A percentile compares a stretch with the other conserved stretches of the same genome.
These are phyloP conservation scores for Nasturtium officinale DNA, from an alignment of 345 rosid species.

Conservation along the genomic window DNA sequence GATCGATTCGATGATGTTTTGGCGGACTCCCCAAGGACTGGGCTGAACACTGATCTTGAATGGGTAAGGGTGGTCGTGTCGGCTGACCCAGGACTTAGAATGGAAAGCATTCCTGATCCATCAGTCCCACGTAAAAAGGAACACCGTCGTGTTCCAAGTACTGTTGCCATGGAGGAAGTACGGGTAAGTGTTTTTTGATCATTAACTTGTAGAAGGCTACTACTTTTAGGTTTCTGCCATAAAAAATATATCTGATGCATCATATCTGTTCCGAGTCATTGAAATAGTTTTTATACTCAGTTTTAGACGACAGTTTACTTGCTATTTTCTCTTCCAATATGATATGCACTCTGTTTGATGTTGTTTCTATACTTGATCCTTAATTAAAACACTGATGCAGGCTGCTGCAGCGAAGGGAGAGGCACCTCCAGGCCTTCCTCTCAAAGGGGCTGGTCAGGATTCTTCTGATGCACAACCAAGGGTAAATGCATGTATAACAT, in stretches of 20 bases:
- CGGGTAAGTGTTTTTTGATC: constrained; percentile 59
- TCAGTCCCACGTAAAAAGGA: constrained; percentile 71
- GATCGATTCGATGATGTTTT: constrained; percentile 43
- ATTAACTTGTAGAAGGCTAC: constrained; percentile 8
- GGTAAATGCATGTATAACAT: constrained; percentile 50
- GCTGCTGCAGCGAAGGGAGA: constrained; percentile 99
- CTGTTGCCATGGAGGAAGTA: constrained; percentile 97
- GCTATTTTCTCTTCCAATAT: background rate
- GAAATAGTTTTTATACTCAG: constrained; percentile 18
- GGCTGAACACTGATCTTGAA: constrained; percentile 60
- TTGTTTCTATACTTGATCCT: constrained; percentile 20
- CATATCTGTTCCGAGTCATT: constrained; percentile 11
- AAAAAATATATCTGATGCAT: constrained; percentile 4
- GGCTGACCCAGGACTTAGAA: constrained; percentile 74
- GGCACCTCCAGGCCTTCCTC: constrained; percentile 99
- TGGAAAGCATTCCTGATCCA: constrained; percentile 76
- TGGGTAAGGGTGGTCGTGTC: constrained; percentile 93
- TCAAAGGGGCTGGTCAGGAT: constrained; percentile 97
- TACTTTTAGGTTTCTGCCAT: constrained; percentile 2
- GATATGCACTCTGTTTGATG: background rate
- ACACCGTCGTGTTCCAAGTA: constrained; percentile 99
- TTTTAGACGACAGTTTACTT: constrained; percentile 8
- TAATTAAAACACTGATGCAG: constrained; percentile 50
- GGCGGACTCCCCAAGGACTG: constrained; percentile 37
- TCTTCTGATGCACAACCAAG: constrained; percentile 85